A percentile compares a stretch with the other conserved stretches of the same genome.
Evolutionary conservation across 2,329 filamentous ascomycete species (phyloP).

Genomic region (Talaromyces sp.): DNA sequence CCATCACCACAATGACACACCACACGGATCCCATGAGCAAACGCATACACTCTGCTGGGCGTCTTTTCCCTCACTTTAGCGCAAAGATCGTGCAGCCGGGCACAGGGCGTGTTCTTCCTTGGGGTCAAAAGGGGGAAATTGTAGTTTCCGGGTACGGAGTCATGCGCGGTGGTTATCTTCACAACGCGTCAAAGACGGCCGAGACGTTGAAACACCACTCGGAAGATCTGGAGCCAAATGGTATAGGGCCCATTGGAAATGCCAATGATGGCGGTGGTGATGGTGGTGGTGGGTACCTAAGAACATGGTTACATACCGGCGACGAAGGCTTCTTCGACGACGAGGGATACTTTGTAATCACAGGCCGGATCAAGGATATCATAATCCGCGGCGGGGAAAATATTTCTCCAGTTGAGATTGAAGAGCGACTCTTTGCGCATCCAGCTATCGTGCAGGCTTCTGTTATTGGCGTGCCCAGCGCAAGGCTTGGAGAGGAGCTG

Average conservation of each 20-base stretch:
- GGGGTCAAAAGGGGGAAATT: neutral
- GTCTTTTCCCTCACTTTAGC: neutral
- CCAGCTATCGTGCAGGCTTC: constrained; percentile 43
- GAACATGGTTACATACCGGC: neutral
- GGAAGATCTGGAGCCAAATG: neutral
- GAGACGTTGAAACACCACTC: neutral
- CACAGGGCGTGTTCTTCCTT: neutral
- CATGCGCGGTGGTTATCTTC: neutral
- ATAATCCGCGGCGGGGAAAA: constrained; percentile 70
- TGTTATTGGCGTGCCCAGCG: neutral
- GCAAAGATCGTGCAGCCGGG: neutral
- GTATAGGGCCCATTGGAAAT: neutral
- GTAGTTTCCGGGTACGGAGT: neutral
- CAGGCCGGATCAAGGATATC: constrained; percentile 70
- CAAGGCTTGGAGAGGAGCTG: neutral
- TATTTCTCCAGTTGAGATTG: constrained; percentile 65
- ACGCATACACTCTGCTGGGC: neutral
- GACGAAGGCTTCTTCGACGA: constrained; percentile 48
- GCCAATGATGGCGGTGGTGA: neutral
- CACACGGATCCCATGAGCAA: neutral
- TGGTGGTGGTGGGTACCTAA: neutral
- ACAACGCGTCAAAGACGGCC: neutral
- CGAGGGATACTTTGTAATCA: constrained; percentile 64
- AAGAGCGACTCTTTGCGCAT: constrained; percentile 61
- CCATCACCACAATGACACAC: neutral